Conservation (phyloP, 2,329 filamentous ascomycete species). For the Acephala macrosclerotiorum region DNA sequence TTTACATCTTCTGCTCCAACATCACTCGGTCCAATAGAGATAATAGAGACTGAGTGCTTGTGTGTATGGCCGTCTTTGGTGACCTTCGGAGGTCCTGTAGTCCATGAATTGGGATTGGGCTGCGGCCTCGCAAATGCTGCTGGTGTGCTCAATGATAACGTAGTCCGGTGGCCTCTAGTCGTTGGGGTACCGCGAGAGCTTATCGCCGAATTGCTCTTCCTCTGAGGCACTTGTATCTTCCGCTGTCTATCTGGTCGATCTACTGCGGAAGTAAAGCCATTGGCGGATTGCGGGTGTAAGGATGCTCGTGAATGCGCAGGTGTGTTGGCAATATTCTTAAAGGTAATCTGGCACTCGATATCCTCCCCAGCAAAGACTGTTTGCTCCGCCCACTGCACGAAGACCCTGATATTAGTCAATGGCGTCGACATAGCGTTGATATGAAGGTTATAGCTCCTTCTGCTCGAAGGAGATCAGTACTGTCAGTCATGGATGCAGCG, state of each 20-base stretch:
- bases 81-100: conserved; percentile 31
- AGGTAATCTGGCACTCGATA: conserved; percentile 93
- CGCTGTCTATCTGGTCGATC: conserved; percentile 42
- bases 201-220: conserved; percentile 52
- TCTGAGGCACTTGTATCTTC: conserved; percentile 40
- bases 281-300: conserved; percentile 35
- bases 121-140: conserved; percentile 37
- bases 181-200: conserved; percentile 53
- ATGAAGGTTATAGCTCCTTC: conserved; percentile 36
- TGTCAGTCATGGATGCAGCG: conserved; percentile 44
- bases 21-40: conserved; percentile 72
- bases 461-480: conserved; percentile 41
- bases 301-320: conserved; percentile 35
- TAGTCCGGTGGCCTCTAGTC: conserved; percentile 68
- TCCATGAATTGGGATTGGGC: conserved; percentile 34
- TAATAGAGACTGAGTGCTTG: conserved; percentile 81
- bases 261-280: conserved; percentile 35
- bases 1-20: conserved; percentile 39
- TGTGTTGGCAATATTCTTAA: conserved; percentile 74
- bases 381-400: conserved; percentile 92
- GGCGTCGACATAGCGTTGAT: conserved; percentile 47
- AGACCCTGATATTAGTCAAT: conserved; percentile 86
- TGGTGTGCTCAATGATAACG: conserved; percentile 68
- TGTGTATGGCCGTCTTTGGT: conserved; percentile 62
- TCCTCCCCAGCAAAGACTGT: conserved; percentile 97